phyloP scores from a whole-genome alignment of 345 rosid species.

The Orychophragmus violaceus region DNA sequence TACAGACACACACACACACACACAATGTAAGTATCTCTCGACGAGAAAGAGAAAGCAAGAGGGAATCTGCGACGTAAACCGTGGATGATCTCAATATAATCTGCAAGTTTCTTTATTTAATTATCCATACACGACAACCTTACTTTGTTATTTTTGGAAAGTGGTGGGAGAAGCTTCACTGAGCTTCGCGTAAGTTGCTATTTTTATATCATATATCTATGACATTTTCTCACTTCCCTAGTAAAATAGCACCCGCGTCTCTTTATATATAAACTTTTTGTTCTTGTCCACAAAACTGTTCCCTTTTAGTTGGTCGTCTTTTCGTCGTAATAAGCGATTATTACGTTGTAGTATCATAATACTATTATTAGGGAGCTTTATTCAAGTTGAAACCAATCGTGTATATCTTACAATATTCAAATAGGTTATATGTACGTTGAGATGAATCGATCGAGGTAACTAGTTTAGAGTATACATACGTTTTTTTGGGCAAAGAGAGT shows the following conservation, averaged over 20 bases:
- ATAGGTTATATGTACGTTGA: not conserved
- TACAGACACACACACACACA: not conserved
- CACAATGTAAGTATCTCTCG: not conserved
- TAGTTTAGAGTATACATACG: too few relatives aligned
- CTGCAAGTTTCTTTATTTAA: slow-evolving; percentile 20
- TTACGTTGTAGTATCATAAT: not conserved
- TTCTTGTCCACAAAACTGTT: not conserved
- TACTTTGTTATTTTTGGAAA: slow-evolving; percentile 28
- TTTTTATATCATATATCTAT: not conserved
- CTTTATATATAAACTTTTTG: not conserved
- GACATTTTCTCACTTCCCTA: slow-evolving; percentile 22
- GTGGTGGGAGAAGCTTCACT: slow-evolving; percentile 29
- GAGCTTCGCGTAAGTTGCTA: slow-evolving; percentile 24
- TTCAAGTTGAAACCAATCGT: slow-evolving; percentile 18
- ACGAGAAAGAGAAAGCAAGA: not conserved
- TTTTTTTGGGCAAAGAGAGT: too few relatives aligned
- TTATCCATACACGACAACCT: slow-evolving; percentile 17
- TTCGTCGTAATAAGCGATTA: slow-evolving; percentile 1
- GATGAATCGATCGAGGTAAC: slow-evolving; percentile 8
- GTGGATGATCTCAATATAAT: slow-evolving; percentile 24
- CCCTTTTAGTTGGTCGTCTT: slow-evolving; percentile 3
- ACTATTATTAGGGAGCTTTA: not conserved
- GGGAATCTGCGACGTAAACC: slow-evolving; percentile 9
- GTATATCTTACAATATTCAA: not conserved
- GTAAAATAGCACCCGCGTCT: not conserved